phyloP scores from a whole-genome alignment of 345 rosid genomes.

The Boechera retrofracta region DNA sequence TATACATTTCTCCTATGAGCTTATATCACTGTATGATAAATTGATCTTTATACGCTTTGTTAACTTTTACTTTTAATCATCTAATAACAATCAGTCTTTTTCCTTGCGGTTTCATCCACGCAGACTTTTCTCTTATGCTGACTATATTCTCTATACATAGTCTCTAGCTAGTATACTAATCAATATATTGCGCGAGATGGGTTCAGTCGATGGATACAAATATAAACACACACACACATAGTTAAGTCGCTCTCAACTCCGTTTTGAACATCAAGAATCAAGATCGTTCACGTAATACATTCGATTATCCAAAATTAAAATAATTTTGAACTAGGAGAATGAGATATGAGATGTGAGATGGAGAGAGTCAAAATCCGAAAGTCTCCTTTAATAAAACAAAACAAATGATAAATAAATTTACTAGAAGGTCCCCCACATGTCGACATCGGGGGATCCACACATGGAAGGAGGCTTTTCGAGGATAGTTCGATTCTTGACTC shows the following conservation, averaged over 20 bases:
- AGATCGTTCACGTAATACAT: neutral
- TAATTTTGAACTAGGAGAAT: neutral
- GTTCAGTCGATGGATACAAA: neutral
- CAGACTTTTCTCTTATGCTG: neutral
- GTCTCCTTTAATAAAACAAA: neutral
- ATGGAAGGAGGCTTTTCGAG: constrained; percentile 7
- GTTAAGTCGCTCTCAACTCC: neutral
- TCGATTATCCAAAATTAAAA: neutral
- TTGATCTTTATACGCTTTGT: neutral
- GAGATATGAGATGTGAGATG: neutral
- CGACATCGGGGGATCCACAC: constrained; percentile 11
- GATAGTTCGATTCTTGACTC: constrained; percentile 23
- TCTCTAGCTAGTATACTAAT: neutral
- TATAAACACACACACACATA: neutral
- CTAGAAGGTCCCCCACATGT: neutral
- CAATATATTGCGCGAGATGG: neutral
- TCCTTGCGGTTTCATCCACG: neutral
- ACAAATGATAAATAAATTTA: neutral
- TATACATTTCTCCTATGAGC: neutral
- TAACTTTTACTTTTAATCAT: neutral
- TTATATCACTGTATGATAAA: neutral
- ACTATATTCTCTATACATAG: neutral
- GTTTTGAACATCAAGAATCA: neutral
- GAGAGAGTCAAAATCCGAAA: constrained; percentile 10
- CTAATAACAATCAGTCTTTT: neutral